phyloP scores from a whole-genome alignment of 495 filamentous ascomycete genomes.

The Entonaema liquescens region DNA sequence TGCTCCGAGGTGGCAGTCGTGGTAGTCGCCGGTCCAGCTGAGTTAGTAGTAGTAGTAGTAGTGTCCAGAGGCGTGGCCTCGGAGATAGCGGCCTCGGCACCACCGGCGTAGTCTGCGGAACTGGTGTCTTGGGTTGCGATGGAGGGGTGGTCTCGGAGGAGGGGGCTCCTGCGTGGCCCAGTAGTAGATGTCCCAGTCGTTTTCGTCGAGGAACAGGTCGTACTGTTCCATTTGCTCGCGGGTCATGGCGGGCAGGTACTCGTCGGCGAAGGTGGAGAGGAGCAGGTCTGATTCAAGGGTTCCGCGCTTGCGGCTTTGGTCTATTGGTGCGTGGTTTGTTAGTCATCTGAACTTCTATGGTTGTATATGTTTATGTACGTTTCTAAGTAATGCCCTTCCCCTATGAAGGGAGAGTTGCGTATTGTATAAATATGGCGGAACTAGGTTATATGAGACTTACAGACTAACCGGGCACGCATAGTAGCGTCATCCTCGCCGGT shows the following conservation, averaged over 20 bases:
- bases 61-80: constrained; percentile 14
- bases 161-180: constrained; percentile 94
- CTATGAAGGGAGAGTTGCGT: too few species aligned
- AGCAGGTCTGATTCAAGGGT: constrained; percentile 96
- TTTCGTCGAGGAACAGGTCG: constrained; percentile 95
- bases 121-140: constrained; percentile 48
- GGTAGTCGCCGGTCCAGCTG: background rate
- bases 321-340: constrained; percentile 54
- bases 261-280: constrained; percentile 92
- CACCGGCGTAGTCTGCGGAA: constrained; percentile 44
- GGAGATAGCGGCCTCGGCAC: constrained; percentile 49
- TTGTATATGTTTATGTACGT: constrained; percentile 8
- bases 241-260: constrained; percentile 76
- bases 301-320: constrained; percentile 96
- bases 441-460: constrained; percentile 59
- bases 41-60: background rate
- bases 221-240: constrained; percentile 79
- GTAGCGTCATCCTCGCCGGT: constrained; percentile 81
- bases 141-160: constrained; percentile 34
- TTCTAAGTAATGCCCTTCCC: background rate
- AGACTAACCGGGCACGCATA: constrained; percentile 88
- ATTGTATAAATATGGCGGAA: background rate
- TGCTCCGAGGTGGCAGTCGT: background rate
- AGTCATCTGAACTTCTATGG: background rate
- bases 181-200: constrained; percentile 99